Evolutionary conservation across 2,329 filamentous ascomycete genomes (phyloP), one percentile per base, ranked within the genome.

Genomic region (Aspergillus ruber): DNA sequence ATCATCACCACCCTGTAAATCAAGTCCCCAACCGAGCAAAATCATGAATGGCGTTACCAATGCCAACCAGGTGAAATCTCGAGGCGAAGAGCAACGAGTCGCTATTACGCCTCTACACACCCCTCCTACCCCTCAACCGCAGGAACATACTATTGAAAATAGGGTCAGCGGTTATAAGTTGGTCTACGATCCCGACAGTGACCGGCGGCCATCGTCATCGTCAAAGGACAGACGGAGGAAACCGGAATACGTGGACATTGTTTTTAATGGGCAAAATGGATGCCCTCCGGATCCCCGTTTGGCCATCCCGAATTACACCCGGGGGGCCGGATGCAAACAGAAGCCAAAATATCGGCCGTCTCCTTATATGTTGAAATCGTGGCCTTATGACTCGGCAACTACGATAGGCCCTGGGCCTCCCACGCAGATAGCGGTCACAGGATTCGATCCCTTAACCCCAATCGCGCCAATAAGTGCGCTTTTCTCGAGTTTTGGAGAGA

Each of bases 361-460:
- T 80, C 62, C 81, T 79, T 95, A 95, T 69, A 84, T 85, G 51
- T 73, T 95, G 44, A 87, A 83, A 64, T 85, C 86, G 18, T 96
- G 94, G 68, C 71, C 81, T 21, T 93, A 89, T 68, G 90, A 97
- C 64, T 73, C 83, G 4, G 83, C 82, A 58, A 89, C 88, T 4
- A 95, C 91, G 2, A 82, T 94, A 58, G 91, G 90, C 0, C 88
- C 90, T 20, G 89, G 89, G 0, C 91, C 91, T 12, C 88, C 93
- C 2, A 89, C 86, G 2, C 89, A 95, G 65, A 83, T 98, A 43
- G 85, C 97, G 3, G 89, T 96, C 17, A 90, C 84, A n/a, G 89
- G 90, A n/a, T 96, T 96, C 65, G 93, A 97, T 67, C 90, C 91
- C 6, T 74, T 97, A 54, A 85, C 87, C 36, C 81, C 88, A 10